phyloP scores from a whole-genome alignment of 768 basidiomycete genomes.

The Termitomyces sp. region DNA sequence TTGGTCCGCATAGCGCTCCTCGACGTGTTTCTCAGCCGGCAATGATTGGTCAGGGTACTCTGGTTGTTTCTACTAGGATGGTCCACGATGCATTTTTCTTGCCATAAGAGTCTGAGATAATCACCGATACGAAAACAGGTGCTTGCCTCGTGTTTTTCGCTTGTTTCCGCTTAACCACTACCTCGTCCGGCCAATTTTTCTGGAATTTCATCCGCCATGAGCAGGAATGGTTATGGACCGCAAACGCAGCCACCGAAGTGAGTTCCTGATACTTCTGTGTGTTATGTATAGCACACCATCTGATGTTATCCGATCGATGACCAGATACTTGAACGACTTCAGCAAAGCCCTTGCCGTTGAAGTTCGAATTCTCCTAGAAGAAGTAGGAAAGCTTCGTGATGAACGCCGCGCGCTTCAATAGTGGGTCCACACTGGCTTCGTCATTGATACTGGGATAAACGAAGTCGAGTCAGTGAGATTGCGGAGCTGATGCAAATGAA shows the following conservation, averaged over 20 bases:
- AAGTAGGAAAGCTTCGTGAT: slow-evolving; percentile 79
- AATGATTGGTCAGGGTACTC: background rate
- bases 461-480: slow-evolving; percentile 56
- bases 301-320: background rate
- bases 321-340: slow-evolving; percentile 75
- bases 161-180: background rate
- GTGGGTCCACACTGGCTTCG: slow-evolving; percentile 37
- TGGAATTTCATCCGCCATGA: background rate
- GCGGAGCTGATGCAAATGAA: slow-evolving; percentile 81
- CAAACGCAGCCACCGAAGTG: slow-evolving; percentile 13
- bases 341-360: slow-evolving; percentile 79
- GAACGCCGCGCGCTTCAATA: slow-evolving; percentile 72
- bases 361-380: slow-evolving; percentile 71
- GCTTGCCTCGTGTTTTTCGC: slow-evolving; percentile 8
- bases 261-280: background rate
- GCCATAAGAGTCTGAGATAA: background rate
- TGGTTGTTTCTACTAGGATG: too few species aligned
- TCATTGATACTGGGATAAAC: background rate
- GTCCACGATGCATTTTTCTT: background rate
- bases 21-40: background rate
- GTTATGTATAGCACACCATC: background rate
- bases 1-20: too few species aligned
- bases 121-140: background rate
- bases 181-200: background rate
- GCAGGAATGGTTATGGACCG: slow-evolving; percentile 17